Percentiles rank a stretch among this genome's conserved stretches.
These are phyloP conservation scores for Fusarium guadeloupense DNA, from an alignment of 2,329 filamentous ascomycete species.

Conservation along the genomic window DNA sequence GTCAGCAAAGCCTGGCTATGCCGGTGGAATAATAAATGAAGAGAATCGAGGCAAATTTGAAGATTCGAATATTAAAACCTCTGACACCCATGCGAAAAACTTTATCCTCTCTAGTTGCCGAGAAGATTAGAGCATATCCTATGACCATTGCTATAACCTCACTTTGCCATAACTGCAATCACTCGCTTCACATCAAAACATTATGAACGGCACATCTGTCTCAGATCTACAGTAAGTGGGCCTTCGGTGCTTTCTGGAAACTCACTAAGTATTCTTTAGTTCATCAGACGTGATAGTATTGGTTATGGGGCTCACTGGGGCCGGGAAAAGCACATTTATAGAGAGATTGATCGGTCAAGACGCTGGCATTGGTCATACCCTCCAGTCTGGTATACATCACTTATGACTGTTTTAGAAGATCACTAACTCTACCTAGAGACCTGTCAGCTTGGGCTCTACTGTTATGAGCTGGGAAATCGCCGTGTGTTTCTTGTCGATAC, in stretches of 20 bases:
- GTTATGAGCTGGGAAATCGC: not conserved
- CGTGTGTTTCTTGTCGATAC: not conserved
- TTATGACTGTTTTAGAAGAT: not conserved
- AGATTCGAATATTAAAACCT: too few species aligned
- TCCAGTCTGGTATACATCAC: conserved; percentile 8
- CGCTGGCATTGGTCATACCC: conserved; percentile 35
- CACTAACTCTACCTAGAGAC: not conserved
- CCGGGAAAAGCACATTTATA: conserved; percentile 47
- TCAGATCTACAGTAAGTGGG: not conserved
- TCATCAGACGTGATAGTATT: not conserved
- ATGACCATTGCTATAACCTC: too few species aligned
- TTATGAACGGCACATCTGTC: too few species aligned
- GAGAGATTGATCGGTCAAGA: conserved; percentile 33
- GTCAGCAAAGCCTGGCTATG: too few species aligned
- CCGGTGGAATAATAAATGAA: too few species aligned
- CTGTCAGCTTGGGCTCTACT: not conserved
- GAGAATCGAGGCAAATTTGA: too few species aligned
- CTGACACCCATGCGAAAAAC: too few species aligned
- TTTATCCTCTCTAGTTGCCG: too few species aligned
- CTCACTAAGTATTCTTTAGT: not conserved
- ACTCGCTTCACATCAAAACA: too few species aligned
- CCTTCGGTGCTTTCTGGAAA: not conserved
- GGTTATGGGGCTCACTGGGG: conserved; percentile 39
- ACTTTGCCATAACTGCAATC: too few species aligned
- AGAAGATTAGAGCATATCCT: too few species aligned